Evolutionary conservation across 768 basidiomycete genomes (phyloP).

Genomic region (Leccinum incarnatum): DNA sequence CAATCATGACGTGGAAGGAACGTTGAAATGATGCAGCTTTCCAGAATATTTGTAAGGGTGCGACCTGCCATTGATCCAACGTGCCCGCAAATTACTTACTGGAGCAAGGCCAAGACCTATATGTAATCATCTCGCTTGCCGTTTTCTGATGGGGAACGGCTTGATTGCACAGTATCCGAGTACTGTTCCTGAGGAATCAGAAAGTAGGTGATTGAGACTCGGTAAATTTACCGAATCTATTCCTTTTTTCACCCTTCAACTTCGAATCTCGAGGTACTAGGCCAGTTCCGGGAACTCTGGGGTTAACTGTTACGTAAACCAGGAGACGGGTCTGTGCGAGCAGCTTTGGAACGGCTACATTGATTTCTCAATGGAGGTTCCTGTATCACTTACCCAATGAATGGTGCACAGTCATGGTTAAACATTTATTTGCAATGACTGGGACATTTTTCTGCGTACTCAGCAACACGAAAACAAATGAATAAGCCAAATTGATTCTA

Average conservation of each 20-base stretch:
- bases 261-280: not conserved
- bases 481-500: not conserved
- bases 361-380: too few species aligned
- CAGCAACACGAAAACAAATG: not conserved
- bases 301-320: not conserved
- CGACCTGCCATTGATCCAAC: not conserved
- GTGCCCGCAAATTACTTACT: not conserved
- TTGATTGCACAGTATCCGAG: not conserved
- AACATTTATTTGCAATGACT: not conserved
- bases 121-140: not conserved
- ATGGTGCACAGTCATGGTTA: not conserved
- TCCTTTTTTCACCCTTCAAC: not conserved
- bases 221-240: not conserved
- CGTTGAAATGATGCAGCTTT: not conserved
- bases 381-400: too few species aligned
- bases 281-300: too few species aligned
- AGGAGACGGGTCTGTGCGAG: not conserved
- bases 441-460: not conserved
- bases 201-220: not conserved
- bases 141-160: not conserved
- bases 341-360: too few species aligned
- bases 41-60: not conserved
- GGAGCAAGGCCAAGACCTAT: not conserved
- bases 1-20: slow-evolving; percentile 8
- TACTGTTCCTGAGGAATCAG: not conserved